Evolutionary conservation across 257 asterid species (phyloP).

Genomic region (Lithospermum erythrorhizon): DNA sequence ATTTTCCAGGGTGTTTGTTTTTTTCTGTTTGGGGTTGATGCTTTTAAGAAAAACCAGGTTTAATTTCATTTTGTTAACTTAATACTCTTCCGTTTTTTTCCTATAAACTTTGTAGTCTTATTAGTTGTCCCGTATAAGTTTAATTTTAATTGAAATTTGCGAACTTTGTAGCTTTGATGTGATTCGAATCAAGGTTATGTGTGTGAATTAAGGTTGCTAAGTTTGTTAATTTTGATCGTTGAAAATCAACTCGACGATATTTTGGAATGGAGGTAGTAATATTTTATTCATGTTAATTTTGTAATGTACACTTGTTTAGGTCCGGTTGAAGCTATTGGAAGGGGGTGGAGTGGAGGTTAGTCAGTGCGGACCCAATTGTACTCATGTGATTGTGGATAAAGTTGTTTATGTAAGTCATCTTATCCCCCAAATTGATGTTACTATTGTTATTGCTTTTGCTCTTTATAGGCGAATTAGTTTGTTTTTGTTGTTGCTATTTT

Average conservation of each 20-base stretch:
- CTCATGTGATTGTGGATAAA: constrained; percentile 61
- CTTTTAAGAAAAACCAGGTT: constrained; percentile 39
- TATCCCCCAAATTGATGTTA: not conserved
- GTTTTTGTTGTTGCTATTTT: not conserved
- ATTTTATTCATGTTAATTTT: not conserved
- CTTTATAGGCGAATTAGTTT: not conserved
- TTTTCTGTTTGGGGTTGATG: constrained; percentile 55
- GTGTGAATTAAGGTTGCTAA: not conserved
- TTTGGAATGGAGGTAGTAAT: not conserved
- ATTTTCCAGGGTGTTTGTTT: constrained; percentile 49
- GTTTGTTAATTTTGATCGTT: not conserved
- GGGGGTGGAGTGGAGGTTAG: constrained; percentile 73
- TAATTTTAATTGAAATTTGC: too few species aligned
- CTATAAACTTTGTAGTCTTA: too few species aligned
- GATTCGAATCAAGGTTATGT: too few species aligned
- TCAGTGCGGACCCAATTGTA: constrained; percentile 55
- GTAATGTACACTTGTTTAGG: constrained; percentile 22
- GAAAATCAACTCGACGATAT: not conserved
- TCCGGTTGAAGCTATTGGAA: constrained; percentile 45
- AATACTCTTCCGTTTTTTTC: not conserved
- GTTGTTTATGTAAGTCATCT: constrained; percentile 45
- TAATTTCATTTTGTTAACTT: not conserved
- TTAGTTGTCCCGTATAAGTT: too few species aligned
- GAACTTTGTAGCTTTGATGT: too few species aligned
- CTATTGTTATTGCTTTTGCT: not conserved